Base-by-base conservation (phyloP, 78 protist species). In the Cavenderia fasciculata region DNA sequence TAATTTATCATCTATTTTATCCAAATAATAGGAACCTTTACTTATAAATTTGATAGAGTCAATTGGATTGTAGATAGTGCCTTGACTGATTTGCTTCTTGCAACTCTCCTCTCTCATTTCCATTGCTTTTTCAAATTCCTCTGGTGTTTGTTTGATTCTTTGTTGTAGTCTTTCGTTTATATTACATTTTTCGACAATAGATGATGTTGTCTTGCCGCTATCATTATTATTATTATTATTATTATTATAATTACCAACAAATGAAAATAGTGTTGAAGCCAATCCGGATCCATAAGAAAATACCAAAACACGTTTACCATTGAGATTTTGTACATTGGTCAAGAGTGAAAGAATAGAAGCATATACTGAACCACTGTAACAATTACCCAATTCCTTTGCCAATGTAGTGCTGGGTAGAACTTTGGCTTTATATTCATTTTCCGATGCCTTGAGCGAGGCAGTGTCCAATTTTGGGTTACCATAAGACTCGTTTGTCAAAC, bases 221-320 rank as follows among this genome's bases (percentile, higher is more conserved):
- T n/a, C n/a, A n/a, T n/a, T n/a, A n/a, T n/a, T n/a, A n/a, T n/a
- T n/a, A n/a, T n/a, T n/a, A n/a, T n/a, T n/a, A 79, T 79, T 79
- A 16, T 25, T 23, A 33, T 34, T 56, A 16, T 46, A 70, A 36
- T 16, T 27, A n/a, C 92, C 72, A 3, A 21, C 25, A 31, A 98
- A 43, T 29, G 95, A 87, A 77, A 93, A 98, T 74, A 97, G 63
- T 29, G 99, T 54, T 33, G 99, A 49, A 59, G 97, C 96, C 70
- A 97, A 66, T n/a, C 99, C 99, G 4, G 98, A 96, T 40, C 99
- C 99, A 61, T 98, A 98, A 18, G 98, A 95, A 94, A 96, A 98
- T 33, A 94, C 14, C 52, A 96, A 10, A 11, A 96, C 54, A 31
- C 95, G 72, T 79, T 95, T 94, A 47, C 63, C 12, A 49, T 52